Evolutionary conservation across 257 asterid genomes (phyloP).

Genomic region (Handroanthus guayacan): DNA sequence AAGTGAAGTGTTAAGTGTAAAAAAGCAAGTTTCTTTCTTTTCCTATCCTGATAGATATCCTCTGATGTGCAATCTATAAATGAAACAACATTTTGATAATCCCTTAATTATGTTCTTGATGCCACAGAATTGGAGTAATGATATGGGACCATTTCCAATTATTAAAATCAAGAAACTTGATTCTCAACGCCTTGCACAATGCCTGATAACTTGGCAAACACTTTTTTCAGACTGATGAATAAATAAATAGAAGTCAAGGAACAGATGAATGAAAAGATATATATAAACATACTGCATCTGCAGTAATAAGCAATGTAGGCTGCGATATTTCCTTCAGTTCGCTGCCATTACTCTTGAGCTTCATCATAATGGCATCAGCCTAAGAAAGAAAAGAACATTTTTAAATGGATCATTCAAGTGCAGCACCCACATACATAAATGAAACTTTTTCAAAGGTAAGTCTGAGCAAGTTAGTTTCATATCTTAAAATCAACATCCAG

Average conservation of each 20-base stretch:
- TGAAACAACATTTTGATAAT: background rate
- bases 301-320: slow-evolving; percentile 80
- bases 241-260: background rate
- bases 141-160: background rate
- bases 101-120: slow-evolving; percentile 9
- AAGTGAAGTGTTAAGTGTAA: background rate
- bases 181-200: background rate
- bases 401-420: slow-evolving; percentile 27
- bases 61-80: background rate
- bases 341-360: slow-evolving; percentile 48
- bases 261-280: slow-evolving; percentile 7
- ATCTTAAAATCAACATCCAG: slow-evolving; percentile 15
- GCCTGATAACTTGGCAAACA: background rate
- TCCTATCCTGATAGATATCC: background rate
- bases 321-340: slow-evolving; percentile 44
- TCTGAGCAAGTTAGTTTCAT: slow-evolving; percentile 11
- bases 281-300: slow-evolving; percentile 77
- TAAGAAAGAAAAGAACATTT: slow-evolving; percentile 34
- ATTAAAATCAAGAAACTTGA: background rate
- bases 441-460: slow-evolving; percentile 4
- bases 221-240: background rate
- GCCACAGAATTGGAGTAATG: background rate
- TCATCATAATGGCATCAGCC: slow-evolving; percentile 81
- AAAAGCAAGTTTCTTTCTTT: background rate
- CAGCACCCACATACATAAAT: background rate